These are phyloP conservation scores for Pulveroboletus sp. DNA, from an alignment of 768 basidiomycete species.

Conservation along the genomic window DNA sequence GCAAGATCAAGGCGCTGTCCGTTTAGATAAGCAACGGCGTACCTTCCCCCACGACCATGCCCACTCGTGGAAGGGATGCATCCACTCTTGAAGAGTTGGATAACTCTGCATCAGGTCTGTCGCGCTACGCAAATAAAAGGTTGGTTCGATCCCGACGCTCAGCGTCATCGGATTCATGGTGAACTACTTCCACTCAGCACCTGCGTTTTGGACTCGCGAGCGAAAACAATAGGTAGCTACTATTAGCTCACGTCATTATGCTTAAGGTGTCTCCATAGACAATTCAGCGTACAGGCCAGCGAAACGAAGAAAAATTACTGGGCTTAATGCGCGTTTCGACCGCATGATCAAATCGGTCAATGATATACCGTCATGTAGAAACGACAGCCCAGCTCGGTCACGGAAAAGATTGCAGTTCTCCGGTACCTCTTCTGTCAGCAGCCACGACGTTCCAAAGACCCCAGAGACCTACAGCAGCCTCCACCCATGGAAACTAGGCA, in stretches of 20 bases:
- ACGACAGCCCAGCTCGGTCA: conserved; percentile 14
- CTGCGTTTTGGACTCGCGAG: background rate
- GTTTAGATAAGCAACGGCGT: conserved; percentile 12
- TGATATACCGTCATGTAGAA: conserved; percentile 26
- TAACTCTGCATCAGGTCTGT: conserved; percentile 14
- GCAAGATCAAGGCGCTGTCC: too few species aligned
- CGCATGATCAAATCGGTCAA: conserved; percentile 62
- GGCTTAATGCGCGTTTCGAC: conserved; percentile 59
- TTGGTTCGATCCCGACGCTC: background rate
- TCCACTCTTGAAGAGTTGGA: background rate
- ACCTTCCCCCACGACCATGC: conserved; percentile 1
- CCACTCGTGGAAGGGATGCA: background rate
- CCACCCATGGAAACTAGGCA: conserved; percentile 33
- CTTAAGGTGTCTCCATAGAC: conserved; percentile 7
- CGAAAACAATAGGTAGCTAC: conserved; percentile 14
- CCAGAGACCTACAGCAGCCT: conserved; percentile 38
- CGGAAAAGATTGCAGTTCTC: conserved; percentile 36
- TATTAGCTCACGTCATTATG: background rate
- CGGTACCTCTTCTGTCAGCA: conserved; percentile 42
- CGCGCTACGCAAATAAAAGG: conserved; percentile 8
- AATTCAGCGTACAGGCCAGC: conserved; percentile 9
- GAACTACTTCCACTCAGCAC: conserved; percentile 1
- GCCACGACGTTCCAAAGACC: conserved; percentile 38
- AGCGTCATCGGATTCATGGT: background rate
- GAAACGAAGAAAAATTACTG: conserved; percentile 48